phyloP scores from a whole-genome alignment of 164 flowering plant species.

The Vitis rotundifolia region DNA sequence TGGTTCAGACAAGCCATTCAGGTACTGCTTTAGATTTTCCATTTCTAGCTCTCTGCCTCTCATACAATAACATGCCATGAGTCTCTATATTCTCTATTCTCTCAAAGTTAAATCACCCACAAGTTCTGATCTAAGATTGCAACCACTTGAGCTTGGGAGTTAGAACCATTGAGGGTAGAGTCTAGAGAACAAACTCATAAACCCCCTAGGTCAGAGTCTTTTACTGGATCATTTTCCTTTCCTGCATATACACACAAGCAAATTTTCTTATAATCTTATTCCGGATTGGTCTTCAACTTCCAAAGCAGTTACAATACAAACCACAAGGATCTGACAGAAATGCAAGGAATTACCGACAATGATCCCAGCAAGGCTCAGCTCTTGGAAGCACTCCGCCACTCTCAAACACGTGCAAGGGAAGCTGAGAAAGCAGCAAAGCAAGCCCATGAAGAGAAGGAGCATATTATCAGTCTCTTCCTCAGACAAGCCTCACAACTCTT shows the following conservation, averaged over 20 bases:
- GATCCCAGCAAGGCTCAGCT: conserved; percentile 67
- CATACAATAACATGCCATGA: too few species aligned
- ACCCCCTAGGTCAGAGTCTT: too few species aligned
- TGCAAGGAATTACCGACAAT: conserved; percentile 5
- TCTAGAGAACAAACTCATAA: too few species aligned
- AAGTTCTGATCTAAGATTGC: too few species aligned
- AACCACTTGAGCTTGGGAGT: too few species aligned
- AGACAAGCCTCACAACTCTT: conserved; percentile 86
- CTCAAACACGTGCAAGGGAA: conserved; percentile 94
- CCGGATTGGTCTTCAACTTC: background rate
- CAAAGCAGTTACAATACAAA: background rate
- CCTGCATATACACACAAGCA: too few species aligned
- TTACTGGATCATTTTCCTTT: too few species aligned
- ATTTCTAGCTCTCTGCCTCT: background rate
- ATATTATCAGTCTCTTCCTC: conserved; percentile 74
- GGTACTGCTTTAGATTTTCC: conserved; percentile 17
- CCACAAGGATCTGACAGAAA: conserved; percentile 4
- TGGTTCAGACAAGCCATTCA: conserved; percentile 22
- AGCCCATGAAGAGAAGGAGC: conserved; percentile 76
- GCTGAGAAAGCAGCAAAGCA: conserved; percentile 83
- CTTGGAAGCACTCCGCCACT: conserved; percentile 83
- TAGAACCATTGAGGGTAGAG: too few species aligned
- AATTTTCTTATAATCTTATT: too few species aligned
- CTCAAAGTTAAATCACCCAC: too few species aligned
- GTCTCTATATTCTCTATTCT: too few species aligned